These are phyloP conservation scores for Cordyceps cicadae DNA, from an alignment of 2,329 filamentous ascomycete species.

Conservation along the genomic window DNA sequence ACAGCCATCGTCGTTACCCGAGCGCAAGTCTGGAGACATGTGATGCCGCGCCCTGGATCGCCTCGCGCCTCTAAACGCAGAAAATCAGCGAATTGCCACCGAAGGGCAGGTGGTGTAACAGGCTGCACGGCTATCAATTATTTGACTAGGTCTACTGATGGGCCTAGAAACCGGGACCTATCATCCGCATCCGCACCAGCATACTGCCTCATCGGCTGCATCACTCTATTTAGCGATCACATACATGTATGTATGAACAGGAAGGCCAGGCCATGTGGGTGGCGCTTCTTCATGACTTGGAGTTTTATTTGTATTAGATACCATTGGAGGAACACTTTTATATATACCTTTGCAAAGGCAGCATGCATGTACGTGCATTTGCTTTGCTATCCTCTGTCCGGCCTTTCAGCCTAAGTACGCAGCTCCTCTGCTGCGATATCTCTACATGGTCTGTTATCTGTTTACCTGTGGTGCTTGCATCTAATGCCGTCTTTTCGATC, in stretches of 20 bases:
- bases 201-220: neutral
- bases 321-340: neutral
- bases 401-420: neutral
- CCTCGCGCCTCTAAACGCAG: neutral
- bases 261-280: neutral
- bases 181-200: neutral
- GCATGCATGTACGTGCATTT: neutral
- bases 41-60: neutral
- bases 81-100: neutral
- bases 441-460: neutral
- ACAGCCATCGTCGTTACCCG: neutral
- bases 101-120: neutral
- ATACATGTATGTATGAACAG: slow-evolving; percentile 1
- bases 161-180: no score
- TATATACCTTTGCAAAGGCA: neutral
- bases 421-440: neutral
- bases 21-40: no score
- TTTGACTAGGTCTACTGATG: neutral
- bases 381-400: neutral
- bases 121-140: neutral
- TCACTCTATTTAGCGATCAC: neutral
- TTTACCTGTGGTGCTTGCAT: neutral
- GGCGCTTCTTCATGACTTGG: slow-evolving; percentile 2
- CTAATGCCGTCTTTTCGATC: neutral
- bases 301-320: slow-evolving; percentile 11